Evolutionary conservation across 495 filamentous ascomycete genomes (phyloP), one percentile per base, ranked within the genome.

Genomic region (Neurospora discreta): DNA sequence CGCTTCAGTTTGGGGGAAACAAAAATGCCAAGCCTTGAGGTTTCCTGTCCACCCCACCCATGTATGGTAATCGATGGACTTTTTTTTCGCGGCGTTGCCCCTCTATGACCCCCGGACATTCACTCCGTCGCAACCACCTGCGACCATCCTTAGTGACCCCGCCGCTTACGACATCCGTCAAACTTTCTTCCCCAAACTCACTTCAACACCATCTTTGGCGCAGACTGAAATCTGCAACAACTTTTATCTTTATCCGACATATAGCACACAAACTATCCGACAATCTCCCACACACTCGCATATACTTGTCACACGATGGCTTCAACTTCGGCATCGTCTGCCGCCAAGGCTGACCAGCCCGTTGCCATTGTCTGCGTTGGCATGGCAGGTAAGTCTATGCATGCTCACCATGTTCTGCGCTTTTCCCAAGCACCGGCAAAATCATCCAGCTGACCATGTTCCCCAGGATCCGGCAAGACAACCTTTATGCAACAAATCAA

Each of bases 401-500:
- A 15, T 2, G 58, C 33, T 52, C 30, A 60, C 33, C 60, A 20
- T 8, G 60, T 38, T 36, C 30, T 58, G 39, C 33, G 13, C 44
- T 67, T 67, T n/a, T n/a, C 40, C 69, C 40, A 52, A 2, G 1
- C 10, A 4, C 43, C 1, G 3, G 44, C 10, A 2, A 1, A 52
- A 23, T 52, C 10, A 52, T 2, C 0, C 44, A 23, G n/a, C 72
- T 75, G 36, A 71, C 75, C 30, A 5, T 39, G 52, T 40, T 41
- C 36, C 43, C 26, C 68, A 92, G 92, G 95, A 73, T 97, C 93
- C 5, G 96, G 95, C 76, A 99, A 99, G 84, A 98, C 95, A 3
- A 98, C 95, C 0, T 98, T 99, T 80, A 97, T 98, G 93, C 95
- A 98, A 77, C 88, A 95, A 76, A 95, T 98, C 77, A 97, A 96